These are phyloP conservation scores for Chalciporus sphaerocephalus DNA, from an alignment of 768 basidiomycete genomes.

Conservation along the genomic window DNA sequence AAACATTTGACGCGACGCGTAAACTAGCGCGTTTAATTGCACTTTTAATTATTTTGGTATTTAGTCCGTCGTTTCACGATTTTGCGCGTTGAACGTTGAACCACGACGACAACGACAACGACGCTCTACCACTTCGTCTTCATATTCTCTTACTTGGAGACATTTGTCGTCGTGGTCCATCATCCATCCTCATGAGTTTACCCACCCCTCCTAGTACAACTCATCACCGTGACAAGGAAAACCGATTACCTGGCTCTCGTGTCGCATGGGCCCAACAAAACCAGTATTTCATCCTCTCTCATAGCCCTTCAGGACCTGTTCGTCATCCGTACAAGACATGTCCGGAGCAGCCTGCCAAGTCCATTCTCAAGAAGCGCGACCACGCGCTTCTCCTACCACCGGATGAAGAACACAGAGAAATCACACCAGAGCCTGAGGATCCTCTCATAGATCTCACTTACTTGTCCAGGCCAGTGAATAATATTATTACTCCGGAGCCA, in stretches of 20 bases:
- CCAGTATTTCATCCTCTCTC: conserved; percentile 41
- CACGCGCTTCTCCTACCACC: conserved; percentile 33
- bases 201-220: conserved; percentile 59
- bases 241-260: conserved; percentile 34
- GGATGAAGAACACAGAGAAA: conserved; percentile 50
- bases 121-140: conserved; percentile 3
- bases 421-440: conserved; percentile 73
- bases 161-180: conserved; percentile 11
- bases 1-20: conserved; percentile 40
- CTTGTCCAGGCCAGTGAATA: conserved; percentile 59
- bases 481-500: conserved; percentile 48
- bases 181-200: conserved; percentile 38
- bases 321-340: conserved; percentile 32
- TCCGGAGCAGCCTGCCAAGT: conserved; percentile 48
- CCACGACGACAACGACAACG: conserved; percentile 18
- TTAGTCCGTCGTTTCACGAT: conserved; percentile 13
- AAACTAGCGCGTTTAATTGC: conserved; percentile 37
- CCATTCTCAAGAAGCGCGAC: conserved; percentile 61
- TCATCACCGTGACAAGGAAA: conserved; percentile 56
- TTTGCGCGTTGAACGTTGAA: conserved; percentile 6
- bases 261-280: conserved; percentile 54
- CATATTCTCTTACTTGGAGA: conserved; percentile 3
- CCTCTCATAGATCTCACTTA: conserved; percentile 62
- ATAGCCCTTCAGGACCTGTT: conserved; percentile 24
- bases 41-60: conserved; percentile 25